Conservation (phyloP, 495 filamentous ascomycete genomes). For the Hypoxylon fuscum region DNA sequence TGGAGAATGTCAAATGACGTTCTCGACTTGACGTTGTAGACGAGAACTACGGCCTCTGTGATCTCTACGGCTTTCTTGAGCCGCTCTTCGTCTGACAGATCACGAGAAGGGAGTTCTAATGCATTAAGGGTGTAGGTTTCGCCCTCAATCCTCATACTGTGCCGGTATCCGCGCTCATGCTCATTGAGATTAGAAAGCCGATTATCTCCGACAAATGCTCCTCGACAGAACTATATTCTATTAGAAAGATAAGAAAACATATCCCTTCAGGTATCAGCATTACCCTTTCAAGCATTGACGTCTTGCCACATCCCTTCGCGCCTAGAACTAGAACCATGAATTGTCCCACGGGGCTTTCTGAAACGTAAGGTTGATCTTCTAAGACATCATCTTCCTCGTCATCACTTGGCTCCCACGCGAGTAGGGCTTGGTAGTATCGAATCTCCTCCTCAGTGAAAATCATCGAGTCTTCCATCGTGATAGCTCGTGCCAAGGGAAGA, state of each 20-base stretch:
- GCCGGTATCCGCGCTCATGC: constrained; percentile 47
- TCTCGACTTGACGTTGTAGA: constrained; percentile 50
- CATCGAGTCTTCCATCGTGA: constrained; percentile 37
- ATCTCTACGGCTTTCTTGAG: constrained; percentile 50
- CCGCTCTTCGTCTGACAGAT: constrained; percentile 44
- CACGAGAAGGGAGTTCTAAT: constrained; percentile 49
- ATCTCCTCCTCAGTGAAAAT: constrained; percentile 53
- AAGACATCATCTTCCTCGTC: constrained; percentile 10
- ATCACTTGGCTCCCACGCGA: constrained; percentile 50
- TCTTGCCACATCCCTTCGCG: constrained; percentile 53
- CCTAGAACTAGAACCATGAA: constrained; percentile 55
- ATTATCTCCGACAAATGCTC: constrained; percentile 35
- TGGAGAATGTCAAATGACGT: constrained; percentile 44
- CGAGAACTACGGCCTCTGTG: constrained; percentile 53
- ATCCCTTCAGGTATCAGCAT: neutral
- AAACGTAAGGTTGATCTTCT: constrained; percentile 8
- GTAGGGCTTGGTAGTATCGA: constrained; percentile 53
- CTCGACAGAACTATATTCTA: constrained; percentile 44
- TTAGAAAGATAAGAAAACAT: constrained; percentile 6
- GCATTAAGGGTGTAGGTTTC: constrained; percentile 49
- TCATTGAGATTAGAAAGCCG: constrained; percentile 39
- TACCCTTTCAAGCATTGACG: constrained; percentile 53
- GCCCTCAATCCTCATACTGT: constrained; percentile 42
- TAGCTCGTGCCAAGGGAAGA: neutral
- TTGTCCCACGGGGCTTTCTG: constrained; percentile 42